A percentile compares a stretch with the other conserved stretches of the same genome.
These are phyloP conservation scores for Ustilago esculenta DNA, from an alignment of 1,284 basidiomycete genomes.

Conservation along the genomic window DNA sequence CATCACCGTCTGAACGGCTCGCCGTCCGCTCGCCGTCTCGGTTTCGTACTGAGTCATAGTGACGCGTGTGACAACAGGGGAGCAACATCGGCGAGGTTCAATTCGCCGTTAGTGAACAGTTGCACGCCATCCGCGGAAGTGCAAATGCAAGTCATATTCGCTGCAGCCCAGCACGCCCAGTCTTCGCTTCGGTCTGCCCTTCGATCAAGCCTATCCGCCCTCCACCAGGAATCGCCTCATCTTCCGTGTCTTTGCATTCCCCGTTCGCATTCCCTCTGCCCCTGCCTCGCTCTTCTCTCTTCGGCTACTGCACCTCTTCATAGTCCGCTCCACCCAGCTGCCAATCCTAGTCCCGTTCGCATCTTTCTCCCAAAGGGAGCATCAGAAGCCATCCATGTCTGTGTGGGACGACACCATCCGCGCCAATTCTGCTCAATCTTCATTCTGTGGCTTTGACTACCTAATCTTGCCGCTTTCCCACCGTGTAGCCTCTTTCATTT, in stretches of 20 bases:
- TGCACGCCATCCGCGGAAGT: conserved; percentile 10
- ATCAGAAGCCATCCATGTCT: too few species aligned
- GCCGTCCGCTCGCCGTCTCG: too few species aligned
- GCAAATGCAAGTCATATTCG: too few species aligned
- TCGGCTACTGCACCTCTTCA: too few species aligned
- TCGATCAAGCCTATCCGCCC: too few species aligned
- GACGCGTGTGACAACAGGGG: not conserved
- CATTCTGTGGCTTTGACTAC: not conserved
- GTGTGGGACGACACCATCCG: conserved; percentile 12
- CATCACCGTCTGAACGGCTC: too few species aligned
- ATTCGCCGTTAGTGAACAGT: not conserved
- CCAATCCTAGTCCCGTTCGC: not conserved
- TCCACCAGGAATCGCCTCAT: conserved; percentile 31
- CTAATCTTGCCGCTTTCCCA: conserved; percentile 4
- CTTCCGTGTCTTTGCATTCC: conserved; percentile 7
- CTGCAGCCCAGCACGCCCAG: not conserved
- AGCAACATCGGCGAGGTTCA: not conserved
- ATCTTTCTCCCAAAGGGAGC: not conserved
- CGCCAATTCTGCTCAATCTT: not conserved
- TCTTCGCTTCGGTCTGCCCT: not conserved
- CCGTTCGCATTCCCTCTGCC: not conserved
- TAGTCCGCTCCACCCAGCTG: conserved; percentile 1
- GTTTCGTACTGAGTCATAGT: too few species aligned
- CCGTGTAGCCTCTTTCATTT: not conserved
- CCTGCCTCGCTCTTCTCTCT: not conserved